Percentiles rank a stretch among this genome's conserved stretches.
phyloP scores from a whole-genome alignment of 306 rosid genomes.

The Quercus rubra region DNA sequence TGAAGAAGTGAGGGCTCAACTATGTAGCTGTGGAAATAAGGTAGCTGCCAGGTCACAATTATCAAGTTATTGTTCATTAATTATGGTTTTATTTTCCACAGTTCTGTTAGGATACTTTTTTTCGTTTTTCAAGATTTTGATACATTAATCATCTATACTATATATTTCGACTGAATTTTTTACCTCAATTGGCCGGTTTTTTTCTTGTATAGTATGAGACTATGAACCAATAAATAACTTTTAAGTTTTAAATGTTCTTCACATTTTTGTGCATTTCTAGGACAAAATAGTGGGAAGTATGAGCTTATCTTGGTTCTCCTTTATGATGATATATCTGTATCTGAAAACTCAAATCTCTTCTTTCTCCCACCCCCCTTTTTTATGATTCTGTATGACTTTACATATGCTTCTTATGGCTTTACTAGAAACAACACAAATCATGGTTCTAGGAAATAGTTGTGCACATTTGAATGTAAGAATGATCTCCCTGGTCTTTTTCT shows the following conservation, averaged over 20 bases:
- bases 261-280: not conserved
- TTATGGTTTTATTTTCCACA: conserved; percentile 42
- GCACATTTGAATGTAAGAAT: not conserved
- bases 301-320: not conserved
- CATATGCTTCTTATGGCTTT: not conserved
- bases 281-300: conserved; percentile 3
- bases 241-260: conserved; percentile 11
- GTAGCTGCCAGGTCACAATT: conserved; percentile 66
- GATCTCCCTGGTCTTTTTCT: too few species aligned
- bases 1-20: conserved; percentile 30
- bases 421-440: not conserved
- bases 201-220: conserved; percentile 24
- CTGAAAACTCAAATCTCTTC: not conserved
- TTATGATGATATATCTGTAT: not conserved
- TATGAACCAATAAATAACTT: not conserved
- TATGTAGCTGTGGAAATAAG: conserved; percentile 54
- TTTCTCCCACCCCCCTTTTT: not conserved
- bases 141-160: conserved; percentile 11
- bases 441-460: not conserved
- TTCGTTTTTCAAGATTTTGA: conserved; percentile 24
- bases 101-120: conserved; percentile 37
- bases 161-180: conserved; percentile 14
- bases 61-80: conserved; percentile 49
- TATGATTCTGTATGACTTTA: not conserved
- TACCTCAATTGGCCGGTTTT: conserved; percentile 11